These are phyloP conservation scores for Tilletia setariae DNA, from an alignment of 1,284 basidiomycete species.

Conservation along the genomic window DNA sequence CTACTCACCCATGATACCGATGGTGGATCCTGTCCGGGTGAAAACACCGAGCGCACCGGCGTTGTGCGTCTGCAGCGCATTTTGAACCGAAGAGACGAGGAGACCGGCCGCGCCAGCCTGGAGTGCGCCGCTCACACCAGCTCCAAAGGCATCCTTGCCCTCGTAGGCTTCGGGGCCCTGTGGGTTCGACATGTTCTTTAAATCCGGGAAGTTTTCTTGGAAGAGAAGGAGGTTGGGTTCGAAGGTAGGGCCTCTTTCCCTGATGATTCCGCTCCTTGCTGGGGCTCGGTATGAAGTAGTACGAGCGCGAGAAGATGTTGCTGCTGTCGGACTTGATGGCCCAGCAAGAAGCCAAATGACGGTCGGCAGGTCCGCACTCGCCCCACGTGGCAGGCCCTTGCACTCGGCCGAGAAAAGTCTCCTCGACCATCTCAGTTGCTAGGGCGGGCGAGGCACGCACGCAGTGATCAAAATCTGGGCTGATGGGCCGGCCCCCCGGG, in stretches of 20 bases:
- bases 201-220: not conserved
- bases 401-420: too few relatives aligned
- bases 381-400: too few relatives aligned
- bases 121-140: conserved; percentile 37
- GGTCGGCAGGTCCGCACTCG: too few relatives aligned
- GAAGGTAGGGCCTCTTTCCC: too few relatives aligned
- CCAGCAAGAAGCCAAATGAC: too few relatives aligned
- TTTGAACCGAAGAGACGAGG: conserved; percentile 49
- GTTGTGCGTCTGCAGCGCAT: conserved; percentile 61
- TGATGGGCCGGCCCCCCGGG: too few relatives aligned
- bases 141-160: conserved; percentile 7
- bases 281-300: not conserved
- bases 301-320: too few relatives aligned
- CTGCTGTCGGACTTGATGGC: too few relatives aligned
- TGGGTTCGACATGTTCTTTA: not conserved
- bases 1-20: conserved; percentile 67
- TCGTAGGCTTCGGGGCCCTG: conserved; percentile 11
- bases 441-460: too few relatives aligned
- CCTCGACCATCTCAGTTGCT: too few relatives aligned
- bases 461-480: too few relatives aligned
- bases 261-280: not conserved
- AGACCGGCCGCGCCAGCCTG: conserved; percentile 41
- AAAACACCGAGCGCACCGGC: conserved; percentile 82
- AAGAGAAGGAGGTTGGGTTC: not conserved
- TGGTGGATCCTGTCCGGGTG: conserved; percentile 72